Conservation (phyloP, 192 early-diverging fungal genomes). For the Rhizoclosmatium sp. region DNA sequence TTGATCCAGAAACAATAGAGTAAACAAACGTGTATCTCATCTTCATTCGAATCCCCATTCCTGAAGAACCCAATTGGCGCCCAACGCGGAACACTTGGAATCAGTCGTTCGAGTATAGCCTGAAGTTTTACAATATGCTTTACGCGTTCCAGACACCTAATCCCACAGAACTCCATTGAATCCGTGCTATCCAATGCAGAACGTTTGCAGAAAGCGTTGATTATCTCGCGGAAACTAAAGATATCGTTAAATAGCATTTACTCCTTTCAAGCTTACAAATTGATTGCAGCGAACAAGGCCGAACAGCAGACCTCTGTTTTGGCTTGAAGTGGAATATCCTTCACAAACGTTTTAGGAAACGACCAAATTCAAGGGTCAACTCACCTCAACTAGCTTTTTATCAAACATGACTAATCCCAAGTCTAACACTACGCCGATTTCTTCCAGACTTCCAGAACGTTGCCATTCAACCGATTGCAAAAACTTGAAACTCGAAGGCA, state of each 20-base stretch:
- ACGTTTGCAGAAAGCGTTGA: conserved; percentile 27
- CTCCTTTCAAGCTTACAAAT: conserved; percentile 1
- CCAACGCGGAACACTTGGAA: conserved; percentile 14
- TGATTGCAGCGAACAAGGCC: conserved; percentile 29
- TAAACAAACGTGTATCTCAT: not conserved
- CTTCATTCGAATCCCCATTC: conserved; percentile 19
- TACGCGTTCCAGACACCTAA: conserved; percentile 8
- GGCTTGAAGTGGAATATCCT: not conserved
- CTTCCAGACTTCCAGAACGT: not conserved
- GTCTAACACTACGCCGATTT: conserved; percentile 16
- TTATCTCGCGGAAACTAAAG: conserved; percentile 11
- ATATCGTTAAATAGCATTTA: not conserved
- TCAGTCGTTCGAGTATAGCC: not conserved
- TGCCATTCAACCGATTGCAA: conserved; percentile 17
- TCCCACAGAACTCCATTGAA: not conserved
- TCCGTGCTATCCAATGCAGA: conserved; percentile 2
- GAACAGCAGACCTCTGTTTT: conserved; percentile 26
- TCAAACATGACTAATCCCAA: conserved; percentile 36
- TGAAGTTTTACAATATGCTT: conserved; percentile 14
- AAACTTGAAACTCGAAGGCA: conserved; percentile 31
- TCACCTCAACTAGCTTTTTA: not conserved
- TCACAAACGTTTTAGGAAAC: no score
- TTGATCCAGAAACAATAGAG: not conserved
- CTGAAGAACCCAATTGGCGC: conserved; percentile 30
- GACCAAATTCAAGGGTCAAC: no score